Evolutionary conservation across 768 basidiomycete species (phyloP).

Genomic region (Suillus bovinus): DNA sequence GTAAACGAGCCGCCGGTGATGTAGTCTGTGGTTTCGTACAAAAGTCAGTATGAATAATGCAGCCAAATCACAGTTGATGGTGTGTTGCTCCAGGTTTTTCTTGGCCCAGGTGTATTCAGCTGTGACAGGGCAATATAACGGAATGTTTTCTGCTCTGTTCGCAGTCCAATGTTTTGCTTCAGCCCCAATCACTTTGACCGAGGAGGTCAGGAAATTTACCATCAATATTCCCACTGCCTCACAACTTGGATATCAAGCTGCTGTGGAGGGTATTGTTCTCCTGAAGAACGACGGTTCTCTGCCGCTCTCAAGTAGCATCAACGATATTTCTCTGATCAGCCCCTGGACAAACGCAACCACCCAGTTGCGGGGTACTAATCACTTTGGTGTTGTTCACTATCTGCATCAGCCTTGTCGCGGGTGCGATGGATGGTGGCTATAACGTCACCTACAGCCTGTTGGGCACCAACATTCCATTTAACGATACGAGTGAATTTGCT

Average conservation of each 20-base stretch:
- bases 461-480: slow-evolving; percentile 44
- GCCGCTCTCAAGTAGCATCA: slow-evolving; percentile 46
- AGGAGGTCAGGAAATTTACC: slow-evolving; percentile 45
- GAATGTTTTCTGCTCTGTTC: too few species aligned
- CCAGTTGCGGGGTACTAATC: slow-evolving; percentile 61
- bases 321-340: slow-evolving; percentile 58
- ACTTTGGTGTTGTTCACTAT: slow-evolving; percentile 54
- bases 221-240: slow-evolving; percentile 50
- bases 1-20: too few species aligned
- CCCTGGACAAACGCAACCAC: slow-evolving; percentile 58
- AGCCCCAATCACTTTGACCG: slow-evolving; percentile 63
- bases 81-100: too few species aligned
- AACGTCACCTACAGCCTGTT: slow-evolving; percentile 40
- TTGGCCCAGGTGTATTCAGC: too few species aligned
- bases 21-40: too few species aligned
- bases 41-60: too few species aligned
- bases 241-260: slow-evolving; percentile 49
- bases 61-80: too few species aligned
- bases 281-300: slow-evolving; percentile 65
- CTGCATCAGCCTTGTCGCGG: slow-evolving; percentile 54
- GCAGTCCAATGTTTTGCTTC: too few species aligned
- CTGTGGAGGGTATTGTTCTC: slow-evolving; percentile 55
- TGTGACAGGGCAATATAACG: too few species aligned
- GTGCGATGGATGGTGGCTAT: slow-evolving; percentile 48
- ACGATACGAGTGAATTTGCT: slow-evolving; percentile 45